phyloP scores from a whole-genome alignment of 1,139 yeast genomes.

The Pichia sp. region DNA sequence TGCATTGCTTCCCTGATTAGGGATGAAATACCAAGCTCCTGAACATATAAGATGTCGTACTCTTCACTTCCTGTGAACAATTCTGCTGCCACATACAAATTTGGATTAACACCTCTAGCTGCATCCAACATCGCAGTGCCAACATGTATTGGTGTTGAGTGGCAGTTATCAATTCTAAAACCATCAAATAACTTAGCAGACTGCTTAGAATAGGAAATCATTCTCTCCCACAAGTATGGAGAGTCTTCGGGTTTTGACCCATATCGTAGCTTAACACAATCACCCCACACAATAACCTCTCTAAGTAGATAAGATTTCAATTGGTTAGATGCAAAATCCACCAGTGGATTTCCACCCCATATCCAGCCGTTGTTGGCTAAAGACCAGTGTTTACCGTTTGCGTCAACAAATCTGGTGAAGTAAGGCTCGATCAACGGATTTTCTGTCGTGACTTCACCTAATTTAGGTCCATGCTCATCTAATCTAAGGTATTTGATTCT shows the following conservation, averaged over 20 bases:
- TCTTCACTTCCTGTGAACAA: conserved; percentile 89
- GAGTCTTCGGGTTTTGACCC: conserved; percentile 76
- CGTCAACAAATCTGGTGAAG: conserved; percentile 64
- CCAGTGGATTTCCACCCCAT: conserved; percentile 93
- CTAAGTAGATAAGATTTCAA: conserved; percentile 82
- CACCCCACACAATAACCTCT: conserved; percentile 97
- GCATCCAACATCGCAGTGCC: conserved; percentile 85
- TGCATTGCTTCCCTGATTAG: conserved; percentile 96
- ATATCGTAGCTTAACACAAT: conserved; percentile 88
- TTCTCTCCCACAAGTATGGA: conserved; percentile 83
- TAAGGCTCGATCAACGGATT: conserved; percentile 78
- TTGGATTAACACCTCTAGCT: conserved; percentile 80
- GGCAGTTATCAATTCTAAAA: conserved; percentile 91
- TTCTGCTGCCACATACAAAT: conserved; percentile 90
- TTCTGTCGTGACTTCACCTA: conserved; percentile 57
- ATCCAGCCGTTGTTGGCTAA: conserved; percentile 98
- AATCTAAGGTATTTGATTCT: conserved; percentile 73
- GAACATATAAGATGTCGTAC: conserved; percentile 86
- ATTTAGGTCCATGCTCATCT: conserved; percentile 73
- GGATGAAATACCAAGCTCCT: conserved; percentile 81
- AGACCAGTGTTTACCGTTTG: conserved; percentile 57
- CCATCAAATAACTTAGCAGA: conserved; percentile 80
- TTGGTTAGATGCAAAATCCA: conserved; percentile 81
- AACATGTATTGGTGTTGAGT: conserved; percentile 92
- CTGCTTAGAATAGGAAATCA: conserved; percentile 69